phyloP scores from a whole-genome alignment of 1,139 yeast species.

The Suhomyces bokatorum region DNA sequence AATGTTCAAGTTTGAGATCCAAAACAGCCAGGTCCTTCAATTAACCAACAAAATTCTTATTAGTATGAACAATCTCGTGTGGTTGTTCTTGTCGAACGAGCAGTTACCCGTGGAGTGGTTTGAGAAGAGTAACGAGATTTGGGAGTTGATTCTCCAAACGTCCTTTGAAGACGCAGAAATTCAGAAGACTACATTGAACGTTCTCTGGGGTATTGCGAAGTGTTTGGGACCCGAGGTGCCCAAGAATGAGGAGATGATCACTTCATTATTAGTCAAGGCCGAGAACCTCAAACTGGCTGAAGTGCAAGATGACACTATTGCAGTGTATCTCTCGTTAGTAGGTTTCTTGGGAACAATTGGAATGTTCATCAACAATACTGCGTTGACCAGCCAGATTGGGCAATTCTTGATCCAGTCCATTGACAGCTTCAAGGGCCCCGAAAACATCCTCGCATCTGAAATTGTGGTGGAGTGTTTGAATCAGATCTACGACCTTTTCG shows the following conservation, averaged over 20 bases:
- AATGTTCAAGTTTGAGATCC: constrained; percentile 34
- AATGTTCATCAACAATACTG: constrained; percentile 44
- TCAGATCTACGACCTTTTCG: constrained; percentile 73
- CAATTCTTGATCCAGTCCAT: constrained; percentile 43
- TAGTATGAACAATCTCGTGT: constrained; percentile 68
- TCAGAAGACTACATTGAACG: constrained; percentile 53
- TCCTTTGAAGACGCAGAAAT: constrained; percentile 26
- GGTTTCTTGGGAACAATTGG: constrained; percentile 63
- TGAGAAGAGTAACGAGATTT: constrained; percentile 30
- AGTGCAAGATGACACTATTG: constrained; percentile 14
- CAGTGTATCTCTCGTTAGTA: constrained; percentile 30
- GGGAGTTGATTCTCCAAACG: constrained; percentile 34
- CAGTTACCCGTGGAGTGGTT: constrained; percentile 41
- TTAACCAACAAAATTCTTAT: constrained; percentile 57
- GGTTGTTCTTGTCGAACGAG: constrained; percentile 47
- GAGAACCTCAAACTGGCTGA: constrained; percentile 12
- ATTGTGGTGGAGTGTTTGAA: constrained; percentile 63
- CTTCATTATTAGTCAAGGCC: constrained; percentile 26
- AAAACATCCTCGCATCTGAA: constrained; percentile 28
- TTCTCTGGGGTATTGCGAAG: constrained; percentile 61
- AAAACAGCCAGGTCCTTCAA: constrained; percentile 27
- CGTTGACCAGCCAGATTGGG: constrained; percentile 47
- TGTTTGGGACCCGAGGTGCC: constrained; percentile 40
- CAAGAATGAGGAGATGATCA: constrained; percentile 23
- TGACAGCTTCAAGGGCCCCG: constrained; percentile 19